Conservation (phyloP, 2,329 filamentous ascomycete species). For the Pleomassaria siparia region DNA sequence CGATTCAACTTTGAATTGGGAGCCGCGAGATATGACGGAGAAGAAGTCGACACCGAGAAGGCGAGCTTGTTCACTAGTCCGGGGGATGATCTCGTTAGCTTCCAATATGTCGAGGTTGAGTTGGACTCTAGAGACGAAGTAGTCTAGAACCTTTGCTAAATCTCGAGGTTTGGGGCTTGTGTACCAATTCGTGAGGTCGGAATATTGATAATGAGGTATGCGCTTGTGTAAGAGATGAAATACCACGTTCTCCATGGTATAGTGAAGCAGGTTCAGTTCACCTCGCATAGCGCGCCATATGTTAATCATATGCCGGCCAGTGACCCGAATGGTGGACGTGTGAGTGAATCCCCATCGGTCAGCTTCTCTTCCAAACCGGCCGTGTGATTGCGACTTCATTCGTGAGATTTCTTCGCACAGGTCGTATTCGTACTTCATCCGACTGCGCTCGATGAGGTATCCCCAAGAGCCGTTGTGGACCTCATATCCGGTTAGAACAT, state of each 20-base stretch:
- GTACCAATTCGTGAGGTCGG: constrained; percentile 82
- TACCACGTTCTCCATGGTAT: constrained; percentile 93
- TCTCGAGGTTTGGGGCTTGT: constrained; percentile 67
- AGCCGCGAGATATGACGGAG: constrained; percentile 90
- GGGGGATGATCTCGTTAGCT: constrained; percentile 80
- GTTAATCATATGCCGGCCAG: constrained; percentile 93
- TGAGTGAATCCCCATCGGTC: constrained; percentile 94
- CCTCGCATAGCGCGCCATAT: constrained; percentile 94
- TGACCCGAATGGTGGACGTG: constrained; percentile 88
- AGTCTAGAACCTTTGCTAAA: constrained; percentile 72
- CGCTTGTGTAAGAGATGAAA: constrained; percentile 87
- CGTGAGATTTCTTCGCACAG: constrained; percentile 89
- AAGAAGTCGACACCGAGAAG: constrained; percentile 95
- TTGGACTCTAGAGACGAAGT: constrained; percentile 74
- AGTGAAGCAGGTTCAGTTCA: constrained; percentile 89
- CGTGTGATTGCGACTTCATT: constrained; percentile 80
- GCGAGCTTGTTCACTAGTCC: constrained; percentile 92
- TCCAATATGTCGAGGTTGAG: constrained; percentile 90
- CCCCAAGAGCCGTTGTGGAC: constrained; percentile 95
- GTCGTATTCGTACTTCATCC: constrained; percentile 83
- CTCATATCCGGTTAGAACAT: constrained; percentile 92
- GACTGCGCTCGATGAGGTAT: constrained; percentile 87
- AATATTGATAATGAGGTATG: constrained; percentile 83
- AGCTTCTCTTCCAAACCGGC: constrained; percentile 80
- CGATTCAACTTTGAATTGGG: constrained; percentile 98